Evolutionary conservation across 1,284 basidiomycete genomes (phyloP).

Genomic region (Leccinum solheimii): DNA sequence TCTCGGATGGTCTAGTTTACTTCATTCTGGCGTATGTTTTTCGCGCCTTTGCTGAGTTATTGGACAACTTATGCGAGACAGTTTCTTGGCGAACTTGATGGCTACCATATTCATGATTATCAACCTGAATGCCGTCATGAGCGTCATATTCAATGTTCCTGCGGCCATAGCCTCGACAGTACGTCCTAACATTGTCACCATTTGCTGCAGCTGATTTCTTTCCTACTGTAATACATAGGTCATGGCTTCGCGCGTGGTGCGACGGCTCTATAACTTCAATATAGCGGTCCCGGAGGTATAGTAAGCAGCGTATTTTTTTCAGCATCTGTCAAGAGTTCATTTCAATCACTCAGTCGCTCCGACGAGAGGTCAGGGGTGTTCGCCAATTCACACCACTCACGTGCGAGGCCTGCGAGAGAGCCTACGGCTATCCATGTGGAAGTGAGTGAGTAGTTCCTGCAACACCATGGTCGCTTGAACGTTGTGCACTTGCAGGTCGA

Average conservation of each 20-base stretch:
- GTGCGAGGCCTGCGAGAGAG: conserved; percentile 13
- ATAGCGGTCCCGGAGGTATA: conserved; percentile 54
- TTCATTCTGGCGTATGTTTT: conserved; percentile 35
- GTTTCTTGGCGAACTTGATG: conserved; percentile 37
- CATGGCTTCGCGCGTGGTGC: conserved; percentile 69
- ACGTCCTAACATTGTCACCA: conserved; percentile 12
- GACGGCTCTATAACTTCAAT: conserved; percentile 63
- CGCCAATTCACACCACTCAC: conserved; percentile 23
- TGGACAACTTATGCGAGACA: conserved; percentile 6
- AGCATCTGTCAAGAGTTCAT: conserved; percentile 2
- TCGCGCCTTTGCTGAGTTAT: neutral
- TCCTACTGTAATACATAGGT: conserved; percentile 44
- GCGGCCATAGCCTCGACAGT: conserved; percentile 45
- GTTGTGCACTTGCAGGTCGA: conserved; percentile 32
- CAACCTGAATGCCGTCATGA: conserved; percentile 36
- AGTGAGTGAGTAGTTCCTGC: conserved; percentile 21
- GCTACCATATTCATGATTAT: conserved; percentile 38
- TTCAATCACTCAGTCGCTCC: conserved; percentile 27
- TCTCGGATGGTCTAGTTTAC: conserved; percentile 36
- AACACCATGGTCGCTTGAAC: conserved; percentile 1
- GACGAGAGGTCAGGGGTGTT: conserved; percentile 36
- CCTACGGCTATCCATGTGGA: conserved; percentile 37
- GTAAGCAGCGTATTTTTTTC: conserved; percentile 38
- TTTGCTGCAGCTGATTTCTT: neutral
- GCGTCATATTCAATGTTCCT: conserved; percentile 39